Conservation (phyloP, 2,329 filamentous ascomycete species). For the Colletotrichum viniferum region DNA sequence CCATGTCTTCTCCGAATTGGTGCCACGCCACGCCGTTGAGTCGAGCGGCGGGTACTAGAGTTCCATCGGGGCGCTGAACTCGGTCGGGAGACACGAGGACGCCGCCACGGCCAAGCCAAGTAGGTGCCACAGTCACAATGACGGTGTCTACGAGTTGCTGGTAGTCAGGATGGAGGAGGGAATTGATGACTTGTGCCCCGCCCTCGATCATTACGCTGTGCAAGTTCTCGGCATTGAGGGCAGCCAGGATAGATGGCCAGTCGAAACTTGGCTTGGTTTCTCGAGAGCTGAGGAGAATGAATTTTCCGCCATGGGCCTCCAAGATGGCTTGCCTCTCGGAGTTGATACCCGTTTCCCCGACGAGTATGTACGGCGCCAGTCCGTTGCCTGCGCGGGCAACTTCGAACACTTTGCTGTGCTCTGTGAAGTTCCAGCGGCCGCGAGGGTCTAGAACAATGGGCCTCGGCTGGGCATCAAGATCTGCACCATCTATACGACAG, state of each 20-base stretch:
- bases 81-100: constrained; percentile 77
- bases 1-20: constrained; percentile 81
- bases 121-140: constrained; percentile 88
- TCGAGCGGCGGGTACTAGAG: constrained; percentile 64
- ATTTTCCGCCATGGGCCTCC: constrained; percentile 56
- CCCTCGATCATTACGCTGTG: constrained; percentile 91
- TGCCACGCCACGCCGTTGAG: constrained; percentile 74
- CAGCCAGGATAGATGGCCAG: constrained; percentile 69
- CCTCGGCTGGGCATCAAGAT: constrained; percentile 68
- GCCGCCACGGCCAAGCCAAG: constrained; percentile 84
- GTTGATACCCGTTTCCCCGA: constrained; percentile 45
- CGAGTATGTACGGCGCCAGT: constrained; percentile 75
- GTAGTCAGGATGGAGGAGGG: constrained; percentile 69
- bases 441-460: constrained; percentile 84
- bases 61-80: constrained; percentile 51
- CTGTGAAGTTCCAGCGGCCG: constrained; percentile 71
- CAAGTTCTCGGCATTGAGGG: constrained; percentile 64
- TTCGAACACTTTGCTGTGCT: constrained; percentile 67
- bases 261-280: constrained; percentile 48
- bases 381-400: constrained; percentile 69
- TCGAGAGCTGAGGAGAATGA: constrained; percentile 41
- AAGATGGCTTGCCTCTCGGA: constrained; percentile 47
- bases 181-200: constrained; percentile 81
- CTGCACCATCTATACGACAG: constrained; percentile 70
- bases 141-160: constrained; percentile 73